A percentile compares a stretch with the other conserved stretches of the same genome.
Conservation (phyloP, 345 rosid species). For the Corchorus olitorius region DNA sequence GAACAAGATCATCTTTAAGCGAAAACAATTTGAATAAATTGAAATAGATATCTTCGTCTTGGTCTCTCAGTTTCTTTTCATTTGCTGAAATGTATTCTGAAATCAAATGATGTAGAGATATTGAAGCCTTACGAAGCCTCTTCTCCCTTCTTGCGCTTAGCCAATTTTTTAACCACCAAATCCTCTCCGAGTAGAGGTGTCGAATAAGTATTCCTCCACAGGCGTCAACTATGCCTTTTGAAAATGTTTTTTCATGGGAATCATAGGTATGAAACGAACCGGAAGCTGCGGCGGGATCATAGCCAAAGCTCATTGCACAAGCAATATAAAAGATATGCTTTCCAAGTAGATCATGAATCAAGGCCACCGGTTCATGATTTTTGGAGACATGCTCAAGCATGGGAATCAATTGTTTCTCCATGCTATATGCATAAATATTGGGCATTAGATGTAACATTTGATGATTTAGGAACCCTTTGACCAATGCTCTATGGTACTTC, state of each 20-base stretch:
- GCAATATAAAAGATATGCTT: conserved; percentile 11
- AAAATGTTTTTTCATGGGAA: conserved; percentile 10
- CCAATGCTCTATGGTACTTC: neutral
- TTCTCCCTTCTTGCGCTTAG: conserved; percentile 20
- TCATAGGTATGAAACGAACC: neutral
- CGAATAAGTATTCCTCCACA: conserved; percentile 16
- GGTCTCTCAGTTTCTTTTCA: too few species aligned
- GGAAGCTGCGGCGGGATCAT: neutral
- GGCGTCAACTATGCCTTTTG: conserved; percentile 22
- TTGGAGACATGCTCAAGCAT: conserved; percentile 18
- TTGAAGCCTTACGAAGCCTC: neutral
- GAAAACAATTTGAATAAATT: conserved; percentile 9
- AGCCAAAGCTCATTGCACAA: conserved; percentile 14
- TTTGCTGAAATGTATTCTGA: neutral
- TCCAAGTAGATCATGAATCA: conserved; percentile 26
- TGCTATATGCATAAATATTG: neutral
- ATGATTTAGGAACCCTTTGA: neutral
- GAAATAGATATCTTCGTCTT: neutral
- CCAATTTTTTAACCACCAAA: conserved; percentile 25
- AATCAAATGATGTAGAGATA: neutral
- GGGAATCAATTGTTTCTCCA: conserved; percentile 20
- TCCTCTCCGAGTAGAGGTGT: conserved; percentile 18
- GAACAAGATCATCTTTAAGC: neutral
- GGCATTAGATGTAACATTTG: neutral
- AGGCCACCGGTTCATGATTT: neutral